A percentile compares a stretch with the other conserved stretches of the same genome.
Evolutionary conservation across 306 rosid species (phyloP).

Genomic region (Urtica urens): DNA sequence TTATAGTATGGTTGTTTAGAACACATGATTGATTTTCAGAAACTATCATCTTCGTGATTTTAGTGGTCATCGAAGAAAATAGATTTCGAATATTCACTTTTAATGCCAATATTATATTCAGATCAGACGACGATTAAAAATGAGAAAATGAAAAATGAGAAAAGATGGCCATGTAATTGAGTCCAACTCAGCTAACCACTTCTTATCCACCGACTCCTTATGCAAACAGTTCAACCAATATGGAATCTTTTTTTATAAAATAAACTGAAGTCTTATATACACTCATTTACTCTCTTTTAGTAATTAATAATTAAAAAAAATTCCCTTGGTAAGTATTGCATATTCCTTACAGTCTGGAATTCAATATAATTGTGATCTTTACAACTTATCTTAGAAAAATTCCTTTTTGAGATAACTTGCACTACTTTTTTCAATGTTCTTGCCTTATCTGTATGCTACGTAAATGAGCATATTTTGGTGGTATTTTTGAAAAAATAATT

Average conservation of each 20-base stretch:
- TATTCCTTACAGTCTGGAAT: conserved; percentile 1
- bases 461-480: too few species aligned
- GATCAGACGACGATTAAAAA: background rate
- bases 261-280: background rate
- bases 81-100: background rate
- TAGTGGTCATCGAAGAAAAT: background rate
- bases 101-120: background rate
- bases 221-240: background rate
- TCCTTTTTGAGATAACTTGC: background rate
- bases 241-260: background rate
- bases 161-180: background rate
- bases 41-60: background rate
- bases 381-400: background rate
- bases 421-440: background rate
- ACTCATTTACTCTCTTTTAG: background rate
- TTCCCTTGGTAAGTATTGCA: background rate
- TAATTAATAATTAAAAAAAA: background rate
- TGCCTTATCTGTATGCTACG: too few species aligned
- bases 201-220: conserved; percentile 7
- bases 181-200: conserved; percentile 11
- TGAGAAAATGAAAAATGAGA: background rate
- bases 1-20: background rate
- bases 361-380: background rate
- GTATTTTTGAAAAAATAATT: too few species aligned
- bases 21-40: background rate